Conservation (phyloP, 164 flowering plant genomes). For the Dillenia suffruticosa region DNA sequence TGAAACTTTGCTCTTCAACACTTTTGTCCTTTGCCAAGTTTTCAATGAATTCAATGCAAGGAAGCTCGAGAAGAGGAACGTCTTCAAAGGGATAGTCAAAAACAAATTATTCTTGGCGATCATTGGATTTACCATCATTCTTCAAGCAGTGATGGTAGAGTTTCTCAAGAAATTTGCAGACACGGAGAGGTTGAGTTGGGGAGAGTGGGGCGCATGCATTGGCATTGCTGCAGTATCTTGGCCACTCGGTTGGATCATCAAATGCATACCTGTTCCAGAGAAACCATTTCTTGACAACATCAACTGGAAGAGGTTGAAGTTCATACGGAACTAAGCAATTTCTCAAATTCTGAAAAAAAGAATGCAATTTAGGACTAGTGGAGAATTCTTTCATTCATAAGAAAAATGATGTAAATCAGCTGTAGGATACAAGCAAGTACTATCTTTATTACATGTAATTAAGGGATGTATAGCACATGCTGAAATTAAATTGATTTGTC, state of each 20-base stretch:
- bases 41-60: conserved; percentile 55
- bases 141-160: conserved; percentile 54
- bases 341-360: too few species aligned
- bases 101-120: conserved; percentile 46
- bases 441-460: too few species aligned
- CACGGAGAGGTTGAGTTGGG: conserved; percentile 54
- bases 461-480: too few species aligned
- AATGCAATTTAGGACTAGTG: too few species aligned
- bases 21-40: conserved; percentile 56
- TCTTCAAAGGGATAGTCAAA: conserved; percentile 35
- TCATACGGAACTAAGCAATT: too few species aligned
- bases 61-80: conserved; percentile 42
- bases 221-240: conserved; percentile 38
- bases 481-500: too few species aligned
- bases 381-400: too few species aligned
- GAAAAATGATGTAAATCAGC: too few species aligned
- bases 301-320: too few species aligned
- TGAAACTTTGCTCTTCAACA: conserved; percentile 49
- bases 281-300: conserved; percentile 14
- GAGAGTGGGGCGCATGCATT: conserved; percentile 44
- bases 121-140: conserved; percentile 28
- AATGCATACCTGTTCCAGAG: conserved; percentile 47
- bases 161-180: conserved; percentile 44
- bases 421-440: too few species aligned
- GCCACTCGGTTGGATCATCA: conserved; percentile 50